Evolutionary conservation across 2,329 filamentous ascomycete species (phyloP), one percentile per base, ranked within the genome.

Genomic region (Chalara sp.): DNA sequence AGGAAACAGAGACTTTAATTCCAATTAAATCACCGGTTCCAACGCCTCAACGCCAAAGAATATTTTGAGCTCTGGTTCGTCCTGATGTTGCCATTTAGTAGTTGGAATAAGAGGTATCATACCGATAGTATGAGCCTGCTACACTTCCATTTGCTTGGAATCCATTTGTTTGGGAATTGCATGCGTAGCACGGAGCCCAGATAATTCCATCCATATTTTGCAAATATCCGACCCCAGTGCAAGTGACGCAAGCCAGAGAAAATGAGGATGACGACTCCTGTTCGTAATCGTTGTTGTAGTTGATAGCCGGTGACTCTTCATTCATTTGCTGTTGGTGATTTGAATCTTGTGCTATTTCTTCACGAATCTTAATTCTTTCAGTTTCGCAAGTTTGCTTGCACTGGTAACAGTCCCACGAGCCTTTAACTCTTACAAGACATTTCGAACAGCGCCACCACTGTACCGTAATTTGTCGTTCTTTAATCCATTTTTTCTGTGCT

Each of bases 361-460:
- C 2, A 13, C 41, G 41, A 10, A 8, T 10, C 10, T 8, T 28
- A 4, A 54, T 41, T 5, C 51, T 43, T n/a, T 57, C 54, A 5
- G 40, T n/a, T 11, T 61, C 58, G 39, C 63, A 65, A 4, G 49
- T 35, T 11, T 32, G 13, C 4, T 61, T 61, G 48, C 63, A 65
- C 5, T 11, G 30, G 1, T 11, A 5, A 29, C 63, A 65, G 6
- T 49, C 44, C 51, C 58, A 65, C 1, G 53, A 54, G 32, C 56
- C 28, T 6, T 51, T 42, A 2, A 57, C 51, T 30, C 54, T 57
- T 2, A 48, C 10, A 4, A 66, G 48, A 47, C 64, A 66, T 11
- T 56, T 59, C 1, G 56, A 44, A 39, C 64, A 66, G 28, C 63
- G 49, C 62, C 62, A 66, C 51, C 57, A 58, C 1, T 50, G 47